phyloP scores from a whole-genome alignment of 768 basidiomycete species.

The Podaxis sp. region DNA sequence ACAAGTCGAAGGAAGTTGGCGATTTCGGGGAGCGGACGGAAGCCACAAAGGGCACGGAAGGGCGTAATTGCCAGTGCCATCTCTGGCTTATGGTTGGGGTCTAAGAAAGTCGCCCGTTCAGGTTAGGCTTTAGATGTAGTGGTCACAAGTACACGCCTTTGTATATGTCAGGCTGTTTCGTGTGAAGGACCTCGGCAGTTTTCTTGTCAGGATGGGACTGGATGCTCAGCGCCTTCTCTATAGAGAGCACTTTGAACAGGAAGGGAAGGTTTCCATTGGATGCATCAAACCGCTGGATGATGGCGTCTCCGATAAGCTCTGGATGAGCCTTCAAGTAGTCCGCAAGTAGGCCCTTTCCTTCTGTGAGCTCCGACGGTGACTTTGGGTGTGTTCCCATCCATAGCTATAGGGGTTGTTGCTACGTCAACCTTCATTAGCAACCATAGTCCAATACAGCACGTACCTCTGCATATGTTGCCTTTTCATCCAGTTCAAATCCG shows the following conservation, averaged over 20 bases:
- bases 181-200: constrained; percentile 71
- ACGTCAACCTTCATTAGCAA: constrained; percentile 8
- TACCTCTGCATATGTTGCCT: constrained; percentile 91
- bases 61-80: constrained; percentile 96
- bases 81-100: constrained; percentile 97
- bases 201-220: constrained; percentile 91
- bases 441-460: constrained; percentile 21
- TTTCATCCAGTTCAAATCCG: constrained; percentile 67
- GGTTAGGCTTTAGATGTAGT: neutral
- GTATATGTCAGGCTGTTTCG: constrained; percentile 77
- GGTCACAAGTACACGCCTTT: constrained; percentile 59
- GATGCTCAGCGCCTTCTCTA: constrained; percentile 86
- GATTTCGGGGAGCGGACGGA: constrained; percentile 78
- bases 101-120: constrained; percentile 35
- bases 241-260: constrained; percentile 89
- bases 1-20: constrained; percentile 62
- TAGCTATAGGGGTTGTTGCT: constrained; percentile 48
- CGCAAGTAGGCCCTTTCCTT: constrained; percentile 43
- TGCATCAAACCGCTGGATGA: constrained; percentile 56
- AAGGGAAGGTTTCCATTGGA: constrained; percentile 77
- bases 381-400: constrained; percentile 99
- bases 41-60: constrained; percentile 91
- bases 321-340: constrained; percentile 66
- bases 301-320: constrained; percentile 61
- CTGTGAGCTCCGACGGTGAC: constrained; percentile 44